Conservation (phyloP, 257 asterid species). For the Ocimum tenuiflorum region DNA sequence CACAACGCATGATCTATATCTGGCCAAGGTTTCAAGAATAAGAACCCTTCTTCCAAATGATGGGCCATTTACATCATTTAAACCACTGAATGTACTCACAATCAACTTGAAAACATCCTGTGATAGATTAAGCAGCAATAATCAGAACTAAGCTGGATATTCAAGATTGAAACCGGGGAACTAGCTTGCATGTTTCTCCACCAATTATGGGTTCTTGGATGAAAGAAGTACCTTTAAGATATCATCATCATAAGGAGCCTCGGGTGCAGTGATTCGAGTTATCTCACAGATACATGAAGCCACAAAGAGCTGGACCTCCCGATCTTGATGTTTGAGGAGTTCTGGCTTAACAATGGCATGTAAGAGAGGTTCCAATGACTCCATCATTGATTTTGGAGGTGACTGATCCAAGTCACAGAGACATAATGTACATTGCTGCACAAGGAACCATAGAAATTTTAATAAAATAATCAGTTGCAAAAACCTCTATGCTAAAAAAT, state of each 20-base stretch:
- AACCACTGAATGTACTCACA: slow-evolving; percentile 74
- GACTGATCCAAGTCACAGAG: slow-evolving; percentile 82
- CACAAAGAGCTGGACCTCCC: slow-evolving; percentile 77
- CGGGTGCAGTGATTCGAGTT: slow-evolving; percentile 87
- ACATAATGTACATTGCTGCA: slow-evolving; percentile 73
- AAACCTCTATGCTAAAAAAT: slow-evolving; percentile 5
- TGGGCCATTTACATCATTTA: slow-evolving; percentile 60
- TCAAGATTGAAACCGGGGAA: background rate
- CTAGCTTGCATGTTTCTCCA: slow-evolving; percentile 2
- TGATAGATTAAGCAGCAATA: slow-evolving; percentile 23
- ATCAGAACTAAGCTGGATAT: slow-evolving; percentile 12
- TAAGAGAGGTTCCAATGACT: slow-evolving; percentile 61
- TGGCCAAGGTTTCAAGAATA: slow-evolving; percentile 81
- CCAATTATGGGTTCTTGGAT: background rate
- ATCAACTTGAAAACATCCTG: slow-evolving; percentile 84
- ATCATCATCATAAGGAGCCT: slow-evolving; percentile 75
- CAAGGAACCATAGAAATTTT: slow-evolving; percentile 14
- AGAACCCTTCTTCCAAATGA: slow-evolving; percentile 82
- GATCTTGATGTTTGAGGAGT: slow-evolving; percentile 76
- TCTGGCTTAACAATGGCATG: slow-evolving; percentile 65
- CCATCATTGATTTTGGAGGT: slow-evolving; percentile 56
- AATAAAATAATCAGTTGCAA: slow-evolving; percentile 7
- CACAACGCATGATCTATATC: slow-evolving; percentile 81
- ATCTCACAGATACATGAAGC: slow-evolving; percentile 89
- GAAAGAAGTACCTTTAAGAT: slow-evolving; percentile 53